These are phyloP conservation scores for Lipomyces japonicus DNA, from an alignment of 805 yeast genomes.

Conservation along the genomic window DNA sequence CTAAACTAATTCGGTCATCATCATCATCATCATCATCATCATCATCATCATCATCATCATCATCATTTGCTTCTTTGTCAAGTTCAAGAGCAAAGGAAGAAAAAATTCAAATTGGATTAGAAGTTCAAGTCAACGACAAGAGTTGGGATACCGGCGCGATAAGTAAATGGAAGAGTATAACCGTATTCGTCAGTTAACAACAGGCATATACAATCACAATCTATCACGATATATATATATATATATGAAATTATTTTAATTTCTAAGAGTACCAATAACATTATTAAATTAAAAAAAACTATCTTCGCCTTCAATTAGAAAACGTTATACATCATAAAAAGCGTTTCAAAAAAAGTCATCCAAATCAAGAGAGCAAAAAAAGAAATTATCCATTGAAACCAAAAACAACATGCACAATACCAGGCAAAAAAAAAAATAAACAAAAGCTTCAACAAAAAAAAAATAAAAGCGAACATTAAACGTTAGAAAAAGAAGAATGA, in stretches of 20 bases:
- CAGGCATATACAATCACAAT: background rate
- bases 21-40: too few relatives aligned
- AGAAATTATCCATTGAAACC: too few relatives aligned
- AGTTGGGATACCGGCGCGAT: constrained; percentile 17
- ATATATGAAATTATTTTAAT: background rate
- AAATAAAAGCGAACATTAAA: background rate
- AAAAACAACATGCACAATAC: background rate
- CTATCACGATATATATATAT: background rate
- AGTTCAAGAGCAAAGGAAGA: too few relatives aligned
- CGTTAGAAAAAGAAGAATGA: background rate
- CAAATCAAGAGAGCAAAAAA: too few relatives aligned
- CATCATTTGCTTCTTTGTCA: too few relatives aligned
- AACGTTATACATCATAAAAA: too few relatives aligned
- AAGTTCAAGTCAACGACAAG: constrained; percentile 8
- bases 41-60: too few relatives aligned
- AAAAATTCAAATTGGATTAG: constrained; percentile 4
- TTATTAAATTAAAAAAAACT: too few relatives aligned
- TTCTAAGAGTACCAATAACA: background rate
- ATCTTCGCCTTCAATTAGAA: too few relatives aligned
- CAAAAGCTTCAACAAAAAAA: background rate
- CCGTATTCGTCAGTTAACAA: constrained; percentile 1
- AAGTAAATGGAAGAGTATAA: constrained; percentile 13
- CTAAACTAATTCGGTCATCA: too few relatives aligned
- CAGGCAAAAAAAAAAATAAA: background rate
- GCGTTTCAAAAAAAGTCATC: too few relatives aligned